These are phyloP conservation scores for Trichoderma virens DNA, from an alignment of 495 filamentous ascomycete species.

Conservation along the genomic window DNA sequence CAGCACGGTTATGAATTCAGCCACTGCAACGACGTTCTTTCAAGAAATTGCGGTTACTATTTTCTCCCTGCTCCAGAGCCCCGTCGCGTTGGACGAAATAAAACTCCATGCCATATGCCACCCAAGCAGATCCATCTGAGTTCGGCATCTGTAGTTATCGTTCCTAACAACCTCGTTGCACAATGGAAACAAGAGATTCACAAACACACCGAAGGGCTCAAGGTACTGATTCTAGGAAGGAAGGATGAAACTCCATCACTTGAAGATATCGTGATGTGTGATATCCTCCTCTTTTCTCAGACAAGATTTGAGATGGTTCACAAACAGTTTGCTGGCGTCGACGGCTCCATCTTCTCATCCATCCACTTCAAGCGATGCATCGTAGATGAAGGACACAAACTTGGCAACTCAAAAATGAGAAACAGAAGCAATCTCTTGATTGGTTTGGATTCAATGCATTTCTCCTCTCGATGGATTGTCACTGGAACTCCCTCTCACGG, in stretches of 20 bases:
- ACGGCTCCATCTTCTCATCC: constrained; percentile 45
- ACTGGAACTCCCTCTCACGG: constrained; percentile 84
- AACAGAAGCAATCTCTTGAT: constrained; percentile 56
- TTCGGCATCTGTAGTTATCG: constrained; percentile 61
- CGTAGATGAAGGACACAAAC: constrained; percentile 84
- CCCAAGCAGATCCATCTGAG: constrained; percentile 53
- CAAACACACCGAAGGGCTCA: constrained; percentile 62
- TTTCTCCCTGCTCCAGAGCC: constrained; percentile 40
- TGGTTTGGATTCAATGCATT: constrained; percentile 57
- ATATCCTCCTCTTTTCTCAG: constrained; percentile 73
- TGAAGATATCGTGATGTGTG: constrained; percentile 56
- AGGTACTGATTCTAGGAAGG: constrained; percentile 49
- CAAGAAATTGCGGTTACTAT: constrained; percentile 46
- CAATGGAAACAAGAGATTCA: constrained; percentile 61
- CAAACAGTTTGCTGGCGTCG: constrained; percentile 13
- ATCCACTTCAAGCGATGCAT: constrained; percentile 82
- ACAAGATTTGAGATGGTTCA: constrained; percentile 61
- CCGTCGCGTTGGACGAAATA: constrained; percentile 33
- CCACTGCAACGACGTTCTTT: constrained; percentile 49
- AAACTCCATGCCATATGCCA: constrained; percentile 26
- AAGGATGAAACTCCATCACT: constrained; percentile 49
- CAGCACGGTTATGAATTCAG: constrained; percentile 32
- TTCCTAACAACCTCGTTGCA: constrained; percentile 58
- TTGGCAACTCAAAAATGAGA: constrained; percentile 50
- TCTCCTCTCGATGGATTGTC: constrained; percentile 79